phyloP scores from a whole-genome alignment of 805 yeast genomes.

The Saccharomyces paradoxus region DNA sequence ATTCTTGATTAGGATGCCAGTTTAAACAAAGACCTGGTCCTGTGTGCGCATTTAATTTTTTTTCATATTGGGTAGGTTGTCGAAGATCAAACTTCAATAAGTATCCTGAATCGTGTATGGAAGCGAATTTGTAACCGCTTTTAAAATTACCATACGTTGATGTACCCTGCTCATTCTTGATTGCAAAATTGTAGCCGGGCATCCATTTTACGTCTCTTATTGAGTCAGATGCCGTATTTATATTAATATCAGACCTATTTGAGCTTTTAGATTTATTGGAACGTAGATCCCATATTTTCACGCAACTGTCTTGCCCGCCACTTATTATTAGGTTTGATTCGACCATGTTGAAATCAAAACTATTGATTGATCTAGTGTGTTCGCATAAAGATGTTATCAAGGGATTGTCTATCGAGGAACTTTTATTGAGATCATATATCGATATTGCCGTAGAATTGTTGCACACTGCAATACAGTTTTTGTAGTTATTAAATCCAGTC shows the following conservation, averaged over 20 bases:
- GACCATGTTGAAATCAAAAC: slow-evolving; percentile 30
- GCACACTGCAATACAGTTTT: slow-evolving; percentile 26
- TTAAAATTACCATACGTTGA: slow-evolving; percentile 30
- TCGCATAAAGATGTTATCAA: slow-evolving; percentile 22
- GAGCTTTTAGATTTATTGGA: slow-evolving; percentile 36
- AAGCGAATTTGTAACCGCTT: slow-evolving; percentile 47
- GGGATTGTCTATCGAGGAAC: slow-evolving; percentile 14
- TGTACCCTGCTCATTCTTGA: slow-evolving; percentile 26
- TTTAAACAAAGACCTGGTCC: slow-evolving; percentile 85
- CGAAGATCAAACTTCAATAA: slow-evolving; percentile 85
- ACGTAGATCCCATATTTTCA: slow-evolving; percentile 63
- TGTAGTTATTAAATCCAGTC: slow-evolving; percentile 26
- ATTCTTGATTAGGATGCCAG: slow-evolving; percentile 80
- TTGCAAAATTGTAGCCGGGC: slow-evolving; percentile 34
- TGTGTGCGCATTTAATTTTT: slow-evolving; percentile 76
- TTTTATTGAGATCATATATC: slow-evolving; percentile 25
- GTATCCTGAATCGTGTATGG: slow-evolving; percentile 84
- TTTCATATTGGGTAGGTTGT: slow-evolving; percentile 51
- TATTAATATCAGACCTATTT: slow-evolving; percentile 24
- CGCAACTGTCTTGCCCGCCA: slow-evolving; percentile 76
- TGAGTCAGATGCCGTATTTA: slow-evolving; percentile 60
- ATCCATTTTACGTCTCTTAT: slow-evolving; percentile 48
- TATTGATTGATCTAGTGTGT: slow-evolving; percentile 30
- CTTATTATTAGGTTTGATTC: slow-evolving; percentile 37
- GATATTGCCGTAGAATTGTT: slow-evolving; percentile 29